Base-by-base conservation (phyloP, 2,329 filamentous ascomycete genomes). In the Geoglossum cookeanum region DNA sequence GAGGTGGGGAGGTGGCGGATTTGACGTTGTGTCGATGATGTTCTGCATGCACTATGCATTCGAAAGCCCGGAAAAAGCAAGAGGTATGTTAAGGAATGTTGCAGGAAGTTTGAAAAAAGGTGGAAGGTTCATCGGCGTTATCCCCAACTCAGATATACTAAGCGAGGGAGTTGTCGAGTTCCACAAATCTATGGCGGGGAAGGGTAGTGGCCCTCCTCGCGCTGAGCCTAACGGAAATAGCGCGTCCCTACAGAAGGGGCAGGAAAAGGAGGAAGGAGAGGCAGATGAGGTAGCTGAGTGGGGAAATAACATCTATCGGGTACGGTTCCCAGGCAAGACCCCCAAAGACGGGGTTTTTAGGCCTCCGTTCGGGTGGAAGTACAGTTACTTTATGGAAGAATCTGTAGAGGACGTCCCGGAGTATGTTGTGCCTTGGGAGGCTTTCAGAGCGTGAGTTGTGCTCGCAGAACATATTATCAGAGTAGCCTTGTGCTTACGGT, bases 11-110 rank as follows among this genome's bases (percentile, higher is more conserved):
- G 80, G 80, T 56, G 84, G 84, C 57, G 90, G 91, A 3, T 98
- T 97, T 64, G 92, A 98, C 67, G 86, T 97, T 47, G 91, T 98
- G 61, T 89, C 85, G 66, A 95, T 95, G 80, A 98, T 98, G 92
- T 98, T 98, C 70, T 94, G 89, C 65, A 92, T 98, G 82, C 92
- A 98, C 72, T 98, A 98, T 68, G 90, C 92, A 4, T 98, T 97
- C 64, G 92, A 97, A 73, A 87, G 77, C 56, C 91, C 98, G 69
- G 79, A 81, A 53, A 94, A 95, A 69, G 88, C 91, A 1, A 81
- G 88, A 49, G 86, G 81, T 61, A 97, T 98, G 92, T 77, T 98
- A 58, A 80, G 83, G 65, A 98, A 98, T 66, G 91, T 98, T 2
- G 84, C 92, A 0, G 86, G 89, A 0, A 80, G 86, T 1, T 71